These are phyloP conservation scores for Ceratocystis eucalypticola DNA, from an alignment of 2,329 filamentous ascomycete species.

Conservation along the genomic window DNA sequence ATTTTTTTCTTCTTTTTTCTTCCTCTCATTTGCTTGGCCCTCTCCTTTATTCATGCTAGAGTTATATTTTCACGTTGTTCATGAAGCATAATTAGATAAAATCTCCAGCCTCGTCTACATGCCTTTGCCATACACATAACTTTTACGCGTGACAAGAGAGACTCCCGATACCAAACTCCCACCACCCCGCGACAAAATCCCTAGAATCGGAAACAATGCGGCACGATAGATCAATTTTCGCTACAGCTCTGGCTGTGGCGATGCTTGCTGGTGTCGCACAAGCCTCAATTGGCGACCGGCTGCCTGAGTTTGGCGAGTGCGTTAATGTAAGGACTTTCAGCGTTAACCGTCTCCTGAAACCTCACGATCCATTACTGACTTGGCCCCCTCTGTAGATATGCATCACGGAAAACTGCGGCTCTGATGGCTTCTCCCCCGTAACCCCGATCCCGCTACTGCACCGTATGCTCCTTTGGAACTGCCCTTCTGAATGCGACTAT, in stretches of 20 bases:
- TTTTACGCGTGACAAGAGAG: not conserved
- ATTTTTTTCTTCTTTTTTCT: not conserved
- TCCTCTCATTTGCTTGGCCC: not conserved
- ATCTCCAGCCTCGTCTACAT: not conserved
- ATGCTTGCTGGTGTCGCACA: conserved; percentile 28
- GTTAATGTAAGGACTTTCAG: conserved; percentile 46
- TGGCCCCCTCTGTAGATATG: conserved; percentile 48
- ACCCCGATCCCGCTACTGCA: conserved; percentile 63
- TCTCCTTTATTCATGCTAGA: not conserved
- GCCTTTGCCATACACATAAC: not conserved
- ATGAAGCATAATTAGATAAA: not conserved
- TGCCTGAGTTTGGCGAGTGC: conserved; percentile 80
- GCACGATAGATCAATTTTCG: not conserved
- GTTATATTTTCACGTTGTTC: not conserved
- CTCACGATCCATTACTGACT: not conserved
- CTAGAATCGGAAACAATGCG: conserved; percentile 3
- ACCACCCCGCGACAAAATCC: not conserved
- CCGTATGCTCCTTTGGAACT: conserved; percentile 82
- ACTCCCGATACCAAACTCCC: not conserved
- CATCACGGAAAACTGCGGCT: conserved; percentile 62
- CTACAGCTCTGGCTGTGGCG: conserved; percentile 5
- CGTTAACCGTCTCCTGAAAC: not conserved
- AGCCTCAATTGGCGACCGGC: conserved; percentile 69
- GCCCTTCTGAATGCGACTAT: conserved; percentile 91
- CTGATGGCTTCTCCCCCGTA: conserved; percentile 30